Evolutionary conservation across 1,284 basidiomycete genomes (phyloP).

Genomic region (Xanthoconium separans): DNA sequence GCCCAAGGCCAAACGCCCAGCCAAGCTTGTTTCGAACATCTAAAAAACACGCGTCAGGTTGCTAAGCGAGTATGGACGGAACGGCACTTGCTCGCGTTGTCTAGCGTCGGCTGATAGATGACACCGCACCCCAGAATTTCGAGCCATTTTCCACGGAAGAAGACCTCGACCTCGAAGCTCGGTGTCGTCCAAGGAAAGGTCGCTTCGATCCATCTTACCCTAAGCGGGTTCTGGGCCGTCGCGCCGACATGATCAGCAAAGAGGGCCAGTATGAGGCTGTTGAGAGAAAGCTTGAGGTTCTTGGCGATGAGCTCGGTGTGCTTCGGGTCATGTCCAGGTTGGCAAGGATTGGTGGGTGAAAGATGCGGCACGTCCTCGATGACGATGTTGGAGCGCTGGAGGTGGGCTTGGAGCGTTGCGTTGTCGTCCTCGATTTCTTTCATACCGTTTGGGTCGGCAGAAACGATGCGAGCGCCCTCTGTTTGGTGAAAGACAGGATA

Average conservation of each 20-base stretch:
- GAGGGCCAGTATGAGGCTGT: constrained; percentile 81
- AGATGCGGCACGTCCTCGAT: constrained; percentile 86
- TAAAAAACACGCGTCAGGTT: constrained; percentile 36
- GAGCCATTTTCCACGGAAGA: constrained; percentile 95
- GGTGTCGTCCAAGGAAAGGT: constrained; percentile 98
- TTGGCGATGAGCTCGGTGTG: constrained; percentile 73
- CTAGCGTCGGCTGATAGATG: constrained; percentile 85
- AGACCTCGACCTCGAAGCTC: constrained; percentile 97
- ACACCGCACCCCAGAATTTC: constrained; percentile 97
- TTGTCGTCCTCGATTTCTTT: constrained; percentile 67
- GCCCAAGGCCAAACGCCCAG: constrained; percentile 97
- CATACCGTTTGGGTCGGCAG: constrained; percentile 50
- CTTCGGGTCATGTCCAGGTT: constrained; percentile 71
- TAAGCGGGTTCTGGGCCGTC: constrained; percentile 63
- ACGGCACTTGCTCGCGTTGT: constrained; percentile 71
- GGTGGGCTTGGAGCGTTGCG: constrained; percentile 54
- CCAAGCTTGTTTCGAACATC: constrained; percentile 83
- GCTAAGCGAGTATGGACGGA: not conserved
- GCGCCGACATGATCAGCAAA: constrained; percentile 64
- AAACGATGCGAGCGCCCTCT: constrained; percentile 89
- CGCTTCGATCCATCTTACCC: constrained; percentile 96
- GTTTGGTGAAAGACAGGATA: constrained; percentile 99
- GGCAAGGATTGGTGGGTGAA: constrained; percentile 77
- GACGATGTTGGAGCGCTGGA: constrained; percentile 70
- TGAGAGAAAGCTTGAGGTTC: constrained; percentile 92